Conservation (phyloP, 2,329 filamentous ascomycete species). For the Colletotrichum cuscutae region DNA sequence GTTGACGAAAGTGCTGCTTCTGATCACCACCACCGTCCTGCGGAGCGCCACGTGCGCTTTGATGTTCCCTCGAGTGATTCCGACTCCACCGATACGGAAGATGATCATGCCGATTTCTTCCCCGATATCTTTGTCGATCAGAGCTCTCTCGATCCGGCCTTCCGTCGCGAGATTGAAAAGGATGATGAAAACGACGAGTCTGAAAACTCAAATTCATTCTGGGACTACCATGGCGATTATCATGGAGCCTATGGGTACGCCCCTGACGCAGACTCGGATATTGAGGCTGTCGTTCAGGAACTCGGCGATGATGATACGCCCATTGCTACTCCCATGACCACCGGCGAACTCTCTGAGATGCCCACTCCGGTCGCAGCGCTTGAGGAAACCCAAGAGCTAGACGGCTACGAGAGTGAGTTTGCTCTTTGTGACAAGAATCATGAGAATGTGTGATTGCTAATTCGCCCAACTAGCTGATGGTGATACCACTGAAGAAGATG, state of each 20-base stretch:
- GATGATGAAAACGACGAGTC: slow-evolving; percentile 67
- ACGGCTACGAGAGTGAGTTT: slow-evolving; percentile 70
- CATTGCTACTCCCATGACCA: slow-evolving; percentile 51
- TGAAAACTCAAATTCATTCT: slow-evolving; percentile 68
- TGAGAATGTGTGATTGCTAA: slow-evolving; percentile 27
- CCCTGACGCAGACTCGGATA: slow-evolving; percentile 51
- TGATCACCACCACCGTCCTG: slow-evolving; percentile 49
- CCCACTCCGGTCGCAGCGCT: slow-evolving; percentile 44
- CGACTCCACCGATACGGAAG: slow-evolving; percentile 71
- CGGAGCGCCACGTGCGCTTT: slow-evolving; percentile 78
- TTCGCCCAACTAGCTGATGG: slow-evolving; percentile 59
- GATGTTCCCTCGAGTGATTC: slow-evolving; percentile 74
- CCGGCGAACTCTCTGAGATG: slow-evolving; percentile 37
- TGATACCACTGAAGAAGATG: slow-evolving; percentile 71
- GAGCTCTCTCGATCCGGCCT: slow-evolving; percentile 75
- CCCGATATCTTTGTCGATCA: slow-evolving; percentile 84
- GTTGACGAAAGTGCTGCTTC: slow-evolving; percentile 56
- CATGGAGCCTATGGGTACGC: slow-evolving; percentile 56
- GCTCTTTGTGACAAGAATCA: slow-evolving; percentile 10
- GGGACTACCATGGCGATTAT: slow-evolving; percentile 68
- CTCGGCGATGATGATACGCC: slow-evolving; percentile 54
- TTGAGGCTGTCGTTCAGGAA: slow-evolving; percentile 51
- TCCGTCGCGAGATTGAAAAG: slow-evolving; percentile 79
- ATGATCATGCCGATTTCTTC: slow-evolving; percentile 73
- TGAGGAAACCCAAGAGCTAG: slow-evolving; percentile 56